Evolutionary conservation across 1,284 basidiomycete genomes (phyloP), one percentile per base, ranked within the genome.

Genomic region (Kwoniella shivajii): DNA sequence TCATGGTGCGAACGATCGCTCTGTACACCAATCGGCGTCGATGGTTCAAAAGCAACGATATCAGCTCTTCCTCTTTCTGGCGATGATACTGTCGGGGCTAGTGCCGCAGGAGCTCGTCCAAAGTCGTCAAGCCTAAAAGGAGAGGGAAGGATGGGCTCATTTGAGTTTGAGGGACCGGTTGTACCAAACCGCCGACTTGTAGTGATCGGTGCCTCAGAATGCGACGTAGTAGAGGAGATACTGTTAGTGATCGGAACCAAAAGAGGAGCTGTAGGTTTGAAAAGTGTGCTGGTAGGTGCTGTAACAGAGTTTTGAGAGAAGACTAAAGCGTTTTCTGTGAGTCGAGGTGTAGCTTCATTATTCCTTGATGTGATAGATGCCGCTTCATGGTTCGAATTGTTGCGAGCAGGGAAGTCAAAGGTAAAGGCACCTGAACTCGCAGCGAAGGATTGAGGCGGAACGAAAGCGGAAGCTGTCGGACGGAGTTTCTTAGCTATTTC

Each of bases 41-140:
- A 29, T 6, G 50, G 50, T n/a, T 41, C 50, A 36, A 52, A 52
- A 14, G 50, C 50, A 18, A 52, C 50, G 4, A 41, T 52, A 30
- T 52, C 41, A 2, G 50, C 41, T 34, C 50, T 41, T 9, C 33
- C 42, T 52, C 50, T 43, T 9, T 33, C 41, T 18, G 42, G 29
- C 31, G 39, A 18, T 9, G 37, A 5, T 5, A 44, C 41, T 42
- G 18, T 26, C 22, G 30, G 14, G 6, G n/a, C 20, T 13, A 16
- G 30, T 10, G 30, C 27, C 3, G 14, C 39, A 10, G 37, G 14
- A 16, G 14, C 18, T n/a, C 16, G 27, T 39, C 39, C 7, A 22
- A 41, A 27, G 20, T 41, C 20, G 16, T 50, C 26, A 22, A 30
- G 24, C 4, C 14, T 18, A 33, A 41, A 30, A 6, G 18, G 26